A percentile compares a stretch with the other conserved stretches of the same genome.
phyloP scores from a whole-genome alignment of 2,329 filamentous ascomycete genomes.

The Aspergillus ibericus region DNA sequence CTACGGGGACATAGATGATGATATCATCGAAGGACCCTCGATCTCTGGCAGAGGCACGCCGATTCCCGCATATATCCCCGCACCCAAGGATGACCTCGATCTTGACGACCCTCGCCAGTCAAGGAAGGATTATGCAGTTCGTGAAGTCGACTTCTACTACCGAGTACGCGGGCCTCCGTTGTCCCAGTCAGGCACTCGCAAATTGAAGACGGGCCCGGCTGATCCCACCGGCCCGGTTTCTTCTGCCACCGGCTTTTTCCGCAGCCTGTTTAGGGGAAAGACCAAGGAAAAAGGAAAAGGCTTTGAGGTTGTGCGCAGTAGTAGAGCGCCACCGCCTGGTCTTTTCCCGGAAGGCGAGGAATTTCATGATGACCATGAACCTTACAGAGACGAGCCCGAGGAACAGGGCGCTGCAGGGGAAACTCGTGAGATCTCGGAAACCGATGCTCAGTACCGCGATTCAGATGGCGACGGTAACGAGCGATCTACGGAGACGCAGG shows the following conservation, averaged over 20 bases:
- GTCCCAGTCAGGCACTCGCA: conserved; percentile 76
- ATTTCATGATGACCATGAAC: conserved; percentile 55
- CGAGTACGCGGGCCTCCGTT: conserved; percentile 85
- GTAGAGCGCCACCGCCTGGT: conserved; percentile 79
- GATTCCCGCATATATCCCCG: conserved; percentile 55
- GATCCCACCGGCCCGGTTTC: conserved; percentile 91
- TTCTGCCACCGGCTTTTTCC: conserved; percentile 87
- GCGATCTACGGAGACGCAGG: conserved; percentile 37
- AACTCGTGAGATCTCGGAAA: conserved; percentile 27
- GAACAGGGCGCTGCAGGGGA: conserved; percentile 23
- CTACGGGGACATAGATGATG: conserved; percentile 34
- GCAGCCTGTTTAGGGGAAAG: conserved; percentile 74
- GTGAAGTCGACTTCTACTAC: conserved; percentile 97
- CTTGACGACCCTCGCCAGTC: conserved; percentile 51
- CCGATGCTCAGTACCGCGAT: conserved; percentile 27
- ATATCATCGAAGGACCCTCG: conserved; percentile 39
- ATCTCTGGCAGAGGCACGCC: conserved; percentile 50
- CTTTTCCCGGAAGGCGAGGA: conserved; percentile 56
- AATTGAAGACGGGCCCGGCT: conserved; percentile 87
- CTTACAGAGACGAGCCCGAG: conserved; percentile 59
- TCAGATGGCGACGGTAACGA: conserved; percentile 23
- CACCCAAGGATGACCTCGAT: conserved; percentile 56
- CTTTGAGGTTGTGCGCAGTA: conserved; percentile 92
- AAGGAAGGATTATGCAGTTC: conserved; percentile 84
- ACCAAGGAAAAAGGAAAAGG: conserved; percentile 94